Percentiles rank a stretch among this genome's conserved stretches.
These are phyloP conservation scores for Tetrahymena borealis DNA, from an alignment of 73 alveolate genomes.

Conservation along the genomic window DNA sequence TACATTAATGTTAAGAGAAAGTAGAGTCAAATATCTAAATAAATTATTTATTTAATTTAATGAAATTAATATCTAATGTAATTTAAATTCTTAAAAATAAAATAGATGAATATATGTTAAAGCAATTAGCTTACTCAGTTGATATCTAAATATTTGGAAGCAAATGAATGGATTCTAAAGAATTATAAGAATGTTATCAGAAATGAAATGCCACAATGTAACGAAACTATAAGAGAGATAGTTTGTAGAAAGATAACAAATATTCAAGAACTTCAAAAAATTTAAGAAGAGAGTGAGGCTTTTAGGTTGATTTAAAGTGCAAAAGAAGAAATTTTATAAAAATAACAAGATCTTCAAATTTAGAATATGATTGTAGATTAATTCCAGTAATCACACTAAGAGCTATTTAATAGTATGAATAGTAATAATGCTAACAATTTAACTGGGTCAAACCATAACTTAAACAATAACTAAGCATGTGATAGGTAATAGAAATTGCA, in stretches of 20 bases:
- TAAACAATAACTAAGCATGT: neutral
- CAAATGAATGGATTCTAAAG: neutral
- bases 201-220: neutral
- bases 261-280: neutral
- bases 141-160: neutral
- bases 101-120: neutral
- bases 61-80: neutral
- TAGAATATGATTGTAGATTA: neutral
- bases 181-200: neutral
- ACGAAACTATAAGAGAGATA: neutral
- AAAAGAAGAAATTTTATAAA: neutral
- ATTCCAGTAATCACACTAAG: neutral
- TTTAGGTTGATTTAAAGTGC: neutral
- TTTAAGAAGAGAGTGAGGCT: neutral
- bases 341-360: neutral
- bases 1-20: too few species aligned
- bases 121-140: neutral
- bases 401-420: neutral
- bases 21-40: too few species aligned
- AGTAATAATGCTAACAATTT: neutral
- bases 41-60: too few species aligned
- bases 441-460: neutral
- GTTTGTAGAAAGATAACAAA: neutral
- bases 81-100: neutral
- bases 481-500: neutral